A percentile compares a stretch with the other conserved stretches of the same genome.
Conservation (phyloP, 148 eudicot species). For the Fagopyrum esculentum region DNA sequence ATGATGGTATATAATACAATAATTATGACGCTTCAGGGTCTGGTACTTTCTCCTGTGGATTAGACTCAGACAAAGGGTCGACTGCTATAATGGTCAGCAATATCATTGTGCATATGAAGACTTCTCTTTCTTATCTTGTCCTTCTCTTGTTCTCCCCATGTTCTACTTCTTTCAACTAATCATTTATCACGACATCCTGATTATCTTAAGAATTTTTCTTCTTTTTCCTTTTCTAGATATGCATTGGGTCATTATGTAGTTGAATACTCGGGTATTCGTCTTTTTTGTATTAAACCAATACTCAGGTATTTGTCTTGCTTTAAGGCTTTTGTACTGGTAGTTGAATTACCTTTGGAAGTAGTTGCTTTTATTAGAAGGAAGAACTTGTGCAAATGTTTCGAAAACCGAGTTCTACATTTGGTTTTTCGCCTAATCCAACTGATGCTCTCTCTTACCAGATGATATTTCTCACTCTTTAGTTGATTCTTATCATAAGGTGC, state of each 20-base stretch:
- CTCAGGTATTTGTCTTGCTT: neutral
- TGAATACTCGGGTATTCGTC: neutral
- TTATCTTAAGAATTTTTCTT: neutral
- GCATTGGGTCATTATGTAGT: neutral
- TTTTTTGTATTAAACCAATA: neutral
- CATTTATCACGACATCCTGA: neutral
- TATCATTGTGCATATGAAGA: slow-evolving; percentile 1
- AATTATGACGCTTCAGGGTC: neutral
- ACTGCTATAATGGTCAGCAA: slow-evolving; percentile 9
- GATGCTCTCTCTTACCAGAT: neutral
- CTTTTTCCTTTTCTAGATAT: neutral
- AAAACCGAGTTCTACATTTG: neutral
- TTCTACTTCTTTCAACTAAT: neutral
- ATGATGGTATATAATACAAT: neutral
- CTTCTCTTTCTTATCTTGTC: slow-evolving; percentile 7
- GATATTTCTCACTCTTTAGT: neutral
- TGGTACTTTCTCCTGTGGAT: slow-evolving; percentile 1
- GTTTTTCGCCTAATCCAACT: neutral
- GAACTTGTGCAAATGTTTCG: neutral
- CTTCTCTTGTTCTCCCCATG: neutral
- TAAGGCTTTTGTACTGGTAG: neutral
- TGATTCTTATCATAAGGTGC: neutral
- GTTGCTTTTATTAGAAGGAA: neutral
- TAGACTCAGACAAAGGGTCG: neutral
- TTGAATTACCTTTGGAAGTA: neutral